A percentile compares a stretch with the other conserved stretches of the same genome.
phyloP scores from a whole-genome alignment of 1,284 basidiomycete species.

The Moniliophthora roreri region DNA sequence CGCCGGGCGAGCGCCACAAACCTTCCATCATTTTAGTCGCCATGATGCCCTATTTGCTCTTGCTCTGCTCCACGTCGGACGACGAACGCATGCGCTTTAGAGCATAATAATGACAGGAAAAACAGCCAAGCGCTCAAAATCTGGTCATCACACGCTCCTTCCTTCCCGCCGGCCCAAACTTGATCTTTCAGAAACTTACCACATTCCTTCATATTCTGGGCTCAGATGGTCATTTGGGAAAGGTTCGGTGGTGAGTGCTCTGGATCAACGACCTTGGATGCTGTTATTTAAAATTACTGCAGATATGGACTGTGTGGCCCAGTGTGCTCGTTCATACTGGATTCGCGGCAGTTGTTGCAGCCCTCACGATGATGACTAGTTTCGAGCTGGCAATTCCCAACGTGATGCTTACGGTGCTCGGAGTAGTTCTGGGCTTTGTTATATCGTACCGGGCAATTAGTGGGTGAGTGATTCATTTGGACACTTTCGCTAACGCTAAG shows the following conservation, averaged over 20 bases:
- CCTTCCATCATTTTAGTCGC: too few species aligned
- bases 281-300: not conserved
- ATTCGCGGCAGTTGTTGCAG: conserved; percentile 46
- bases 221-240: not conserved
- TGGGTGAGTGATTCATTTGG: conserved; percentile 37
- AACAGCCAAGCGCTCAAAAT: not conserved
- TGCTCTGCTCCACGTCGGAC: too few species aligned
- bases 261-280: not conserved
- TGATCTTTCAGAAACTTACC: not conserved
- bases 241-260: not conserved
- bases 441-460: conserved; percentile 64
- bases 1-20: too few species aligned
- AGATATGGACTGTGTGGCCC: conserved; percentile 73
- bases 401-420: conserved; percentile 59
- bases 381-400: conserved; percentile 49
- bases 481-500: not conserved
- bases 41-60: too few species aligned
- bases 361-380: conserved; percentile 39
- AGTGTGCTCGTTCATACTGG: conserved; percentile 59
- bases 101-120: not conserved
- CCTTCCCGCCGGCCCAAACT: not conserved
- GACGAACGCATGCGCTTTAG: too few species aligned
- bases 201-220: not conserved
- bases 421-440: conserved; percentile 71
- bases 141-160: not conserved